Conservation (phyloP, 495 filamentous ascomycete genomes). For the Parathielavia appendiculata region DNA sequence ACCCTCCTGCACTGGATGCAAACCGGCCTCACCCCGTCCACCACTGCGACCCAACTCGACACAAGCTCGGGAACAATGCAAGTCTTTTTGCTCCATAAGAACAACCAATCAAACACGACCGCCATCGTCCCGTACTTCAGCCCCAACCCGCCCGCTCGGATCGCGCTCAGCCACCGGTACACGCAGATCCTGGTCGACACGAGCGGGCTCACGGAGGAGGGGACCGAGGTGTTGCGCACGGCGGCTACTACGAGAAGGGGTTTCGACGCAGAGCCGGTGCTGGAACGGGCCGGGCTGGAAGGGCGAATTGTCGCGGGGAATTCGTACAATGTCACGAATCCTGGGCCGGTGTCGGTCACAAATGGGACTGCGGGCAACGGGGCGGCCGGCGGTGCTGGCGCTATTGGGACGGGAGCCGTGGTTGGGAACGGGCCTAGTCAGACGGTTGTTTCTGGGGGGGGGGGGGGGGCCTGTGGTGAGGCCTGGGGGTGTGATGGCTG, state of each 20-base stretch:
- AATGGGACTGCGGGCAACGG: constrained; percentile 6
- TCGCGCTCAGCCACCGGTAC: constrained; percentile 42
- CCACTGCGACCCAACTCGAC: constrained; percentile 28
- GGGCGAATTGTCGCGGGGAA: constrained; percentile 40
- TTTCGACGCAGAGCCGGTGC: constrained; percentile 30
- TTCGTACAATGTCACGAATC: constrained; percentile 43
- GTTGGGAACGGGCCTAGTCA: background rate
- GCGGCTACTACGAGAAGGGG: constrained; percentile 30
- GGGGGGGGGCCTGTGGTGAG: background rate
- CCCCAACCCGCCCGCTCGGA: constrained; percentile 37
- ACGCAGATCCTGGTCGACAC: constrained; percentile 40
- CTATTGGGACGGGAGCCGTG: background rate
- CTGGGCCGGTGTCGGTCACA: constrained; percentile 27
- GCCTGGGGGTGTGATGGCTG: background rate
- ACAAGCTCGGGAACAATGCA: constrained; percentile 26
- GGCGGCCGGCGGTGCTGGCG: background rate
- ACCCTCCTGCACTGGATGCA: constrained; percentile 45
- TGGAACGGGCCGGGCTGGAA: constrained; percentile 30
- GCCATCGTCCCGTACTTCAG: constrained; percentile 33
- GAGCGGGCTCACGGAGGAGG: constrained; percentile 25
- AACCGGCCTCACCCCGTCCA: constrained; percentile 35
- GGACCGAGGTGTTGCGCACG: constrained; percentile 21
- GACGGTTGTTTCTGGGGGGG: background rate
- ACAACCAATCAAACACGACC: constrained; percentile 16
- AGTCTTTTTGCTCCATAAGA: constrained; percentile 33